Evolutionary conservation across 2,329 filamentous ascomycete species (phyloP).

Genomic region (Blastomyces gilchristii): DNA sequence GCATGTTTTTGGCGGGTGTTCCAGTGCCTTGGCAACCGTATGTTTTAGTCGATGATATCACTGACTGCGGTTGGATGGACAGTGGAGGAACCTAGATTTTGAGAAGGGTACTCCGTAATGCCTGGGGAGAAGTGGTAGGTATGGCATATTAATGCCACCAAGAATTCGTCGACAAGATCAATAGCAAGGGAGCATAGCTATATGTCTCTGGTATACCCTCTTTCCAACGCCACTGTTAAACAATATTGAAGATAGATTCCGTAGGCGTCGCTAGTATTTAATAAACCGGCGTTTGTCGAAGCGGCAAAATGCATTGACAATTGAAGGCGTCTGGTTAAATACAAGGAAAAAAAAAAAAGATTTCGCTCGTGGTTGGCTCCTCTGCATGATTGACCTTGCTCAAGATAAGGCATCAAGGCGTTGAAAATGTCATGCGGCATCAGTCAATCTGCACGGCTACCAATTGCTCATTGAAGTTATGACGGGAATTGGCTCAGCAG

Average conservation of each 20-base stretch:
- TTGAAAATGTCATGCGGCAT: no score
- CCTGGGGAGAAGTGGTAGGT: neutral
- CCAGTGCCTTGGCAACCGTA: neutral
- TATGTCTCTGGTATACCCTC: neutral
- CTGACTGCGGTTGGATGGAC: no score
- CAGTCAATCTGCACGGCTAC: no score
- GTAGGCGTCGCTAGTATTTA: neutral
- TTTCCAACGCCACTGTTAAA: neutral
- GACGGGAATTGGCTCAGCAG: neutral
- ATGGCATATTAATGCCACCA: neutral
- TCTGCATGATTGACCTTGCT: neutral
- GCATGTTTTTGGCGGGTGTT: no score
- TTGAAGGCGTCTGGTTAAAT: neutral
- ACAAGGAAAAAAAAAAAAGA: neutral
- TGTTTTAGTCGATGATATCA: neutral
- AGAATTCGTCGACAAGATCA: neutral
- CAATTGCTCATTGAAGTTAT: neutral
- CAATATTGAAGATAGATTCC: neutral
- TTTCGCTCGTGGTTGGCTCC: neutral
- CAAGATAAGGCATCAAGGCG: neutral
- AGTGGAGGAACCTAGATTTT: neutral
- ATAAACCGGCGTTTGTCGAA: neutral
- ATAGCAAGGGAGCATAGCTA: neutral
- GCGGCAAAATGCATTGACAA: neutral
- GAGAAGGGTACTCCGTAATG: neutral